phyloP scores from a whole-genome alignment of 2,329 filamentous ascomycete species.

The Dactylellina haptotyla region DNA sequence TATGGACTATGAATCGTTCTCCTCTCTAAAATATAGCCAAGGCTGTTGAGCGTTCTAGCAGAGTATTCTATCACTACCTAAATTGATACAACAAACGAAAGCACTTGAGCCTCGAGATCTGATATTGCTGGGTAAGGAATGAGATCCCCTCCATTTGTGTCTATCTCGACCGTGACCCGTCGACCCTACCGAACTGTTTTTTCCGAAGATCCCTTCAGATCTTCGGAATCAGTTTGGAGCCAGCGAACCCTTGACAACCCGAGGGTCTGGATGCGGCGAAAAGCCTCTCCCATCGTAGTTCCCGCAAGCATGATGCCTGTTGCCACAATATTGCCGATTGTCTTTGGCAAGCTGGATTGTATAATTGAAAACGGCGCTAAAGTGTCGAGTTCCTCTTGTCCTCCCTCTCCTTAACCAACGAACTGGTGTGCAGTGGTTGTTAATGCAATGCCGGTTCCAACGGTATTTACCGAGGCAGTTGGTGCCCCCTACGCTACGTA shows the following conservation, averaged over 20 bases:
- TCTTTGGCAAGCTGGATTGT: conserved; percentile 18
- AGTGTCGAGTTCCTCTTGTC: conserved; percentile 27
- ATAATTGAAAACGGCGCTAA: conserved; percentile 36
- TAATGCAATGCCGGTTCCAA: conserved; percentile 53
- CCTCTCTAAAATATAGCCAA: too few relatives aligned
- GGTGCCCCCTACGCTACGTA: conserved; percentile 18
- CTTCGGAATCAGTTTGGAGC: conserved; percentile 19
- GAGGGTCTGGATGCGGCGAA: conserved; percentile 52
- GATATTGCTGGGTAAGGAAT: too few relatives aligned
- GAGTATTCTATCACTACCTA: too few relatives aligned
- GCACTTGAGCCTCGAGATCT: too few relatives aligned
- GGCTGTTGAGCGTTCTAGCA: too few relatives aligned
- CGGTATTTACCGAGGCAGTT: conserved; percentile 53
- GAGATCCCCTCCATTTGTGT: too few relatives aligned
- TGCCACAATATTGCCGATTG: conserved; percentile 22
- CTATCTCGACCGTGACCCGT: too few relatives aligned
- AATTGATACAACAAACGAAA: too few relatives aligned
- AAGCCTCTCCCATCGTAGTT: conserved; percentile 23
- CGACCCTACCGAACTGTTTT: too few relatives aligned
- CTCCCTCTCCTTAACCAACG: too few relatives aligned
- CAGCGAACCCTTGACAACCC: conserved; percentile 42
- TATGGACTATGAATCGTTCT: too few relatives aligned
- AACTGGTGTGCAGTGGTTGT: too few relatives aligned
- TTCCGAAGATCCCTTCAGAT: conserved; percentile 37
- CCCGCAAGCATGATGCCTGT: conserved; percentile 37